phyloP scores from a whole-genome alignment of 2,329 filamentous ascomycete species.

The Aspergillus calidoustus region DNA sequence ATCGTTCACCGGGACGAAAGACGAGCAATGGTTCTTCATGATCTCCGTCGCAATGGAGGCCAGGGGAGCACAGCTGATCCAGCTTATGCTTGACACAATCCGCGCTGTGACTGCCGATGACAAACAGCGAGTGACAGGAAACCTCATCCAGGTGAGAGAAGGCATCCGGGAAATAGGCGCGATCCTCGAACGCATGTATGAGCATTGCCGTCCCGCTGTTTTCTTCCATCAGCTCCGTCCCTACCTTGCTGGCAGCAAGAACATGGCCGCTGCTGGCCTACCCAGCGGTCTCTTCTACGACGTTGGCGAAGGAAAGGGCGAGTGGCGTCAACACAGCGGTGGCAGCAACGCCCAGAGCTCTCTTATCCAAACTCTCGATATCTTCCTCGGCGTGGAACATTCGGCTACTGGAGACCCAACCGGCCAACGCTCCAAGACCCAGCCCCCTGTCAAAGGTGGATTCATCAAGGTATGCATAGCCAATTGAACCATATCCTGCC shows the following conservation, averaged over 20 bases:
- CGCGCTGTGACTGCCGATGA: conserved; percentile 49
- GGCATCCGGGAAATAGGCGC: conserved; percentile 48
- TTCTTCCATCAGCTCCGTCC: conserved; percentile 60
- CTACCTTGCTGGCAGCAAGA: conserved; percentile 58
- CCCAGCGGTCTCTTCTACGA: conserved; percentile 59
- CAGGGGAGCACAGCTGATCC: conserved; percentile 44
- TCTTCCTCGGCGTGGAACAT: conserved; percentile 57
- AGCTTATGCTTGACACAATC: conserved; percentile 47
- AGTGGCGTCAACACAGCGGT: conserved; percentile 57
- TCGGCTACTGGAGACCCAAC: conserved; percentile 39
- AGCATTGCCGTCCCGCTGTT: conserved; percentile 52
- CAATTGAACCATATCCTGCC: neutral
- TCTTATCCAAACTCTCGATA: conserved; percentile 59
- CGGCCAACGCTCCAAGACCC: conserved; percentile 6
- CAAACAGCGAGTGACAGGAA: conserved; percentile 39
- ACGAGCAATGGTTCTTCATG: conserved; percentile 56
- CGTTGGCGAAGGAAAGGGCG: conserved; percentile 51
- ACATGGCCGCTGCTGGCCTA: conserved; percentile 57
- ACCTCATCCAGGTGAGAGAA: conserved; percentile 46
- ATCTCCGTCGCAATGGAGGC: conserved; percentile 60
- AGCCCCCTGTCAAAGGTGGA: conserved; percentile 7
- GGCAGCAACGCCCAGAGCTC: conserved; percentile 62
- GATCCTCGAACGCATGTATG: conserved; percentile 57
- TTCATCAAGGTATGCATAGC: conserved; percentile 17
- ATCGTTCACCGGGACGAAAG: conserved; percentile 46